Evolutionary conservation across 306 rosid genomes (phyloP).

Genomic region (Prunus persica): Prunus_persica_NCBIv2 NC_034014.1:3920501-3921000

Average conservation of each 20-base stretch:
- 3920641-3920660: background rate
- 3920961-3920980: background rate
- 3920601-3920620: background rate
- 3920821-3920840: slow-evolving; percentile 93
- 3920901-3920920: background rate
- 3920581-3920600: background rate
- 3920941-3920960: background rate
- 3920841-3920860: slow-evolving; percentile 28
- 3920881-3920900: background rate
- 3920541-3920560: background rate
- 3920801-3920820: slow-evolving; percentile 86
- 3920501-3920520: background rate
- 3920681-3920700: background rate
- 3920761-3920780: slow-evolving; percentile 75
- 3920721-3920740: slow-evolving; percentile 86
- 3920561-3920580: background rate
- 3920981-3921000: background rate
- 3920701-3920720: background rate
- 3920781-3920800: slow-evolving; percentile 93
- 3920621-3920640: background rate
- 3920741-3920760: slow-evolving; percentile 84
- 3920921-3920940: background rate
- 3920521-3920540: background rate
- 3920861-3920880: background rate
- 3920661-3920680: background rate